These are phyloP conservation scores for Neofusicoccum cordaticola DNA, from an alignment of 2,329 filamentous ascomycete species.

Conservation along the genomic window DNA sequence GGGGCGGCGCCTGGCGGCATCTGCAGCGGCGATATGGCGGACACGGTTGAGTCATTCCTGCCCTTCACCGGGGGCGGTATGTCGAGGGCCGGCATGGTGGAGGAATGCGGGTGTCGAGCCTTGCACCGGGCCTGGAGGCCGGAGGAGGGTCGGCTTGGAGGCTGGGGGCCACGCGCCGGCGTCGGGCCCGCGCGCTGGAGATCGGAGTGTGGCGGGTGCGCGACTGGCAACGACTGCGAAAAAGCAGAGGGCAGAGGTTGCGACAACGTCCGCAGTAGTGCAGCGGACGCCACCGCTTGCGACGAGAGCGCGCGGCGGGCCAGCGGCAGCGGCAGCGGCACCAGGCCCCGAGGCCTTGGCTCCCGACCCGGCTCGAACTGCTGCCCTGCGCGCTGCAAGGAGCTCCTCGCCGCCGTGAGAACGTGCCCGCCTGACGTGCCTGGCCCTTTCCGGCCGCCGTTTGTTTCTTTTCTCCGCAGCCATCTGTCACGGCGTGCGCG, in stretches of 20 bases:
- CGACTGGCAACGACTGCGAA: not conserved
- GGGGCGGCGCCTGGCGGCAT: constrained; percentile 1
- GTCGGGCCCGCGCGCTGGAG: constrained; percentile 9
- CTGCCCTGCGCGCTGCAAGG: not conserved
- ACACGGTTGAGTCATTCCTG: constrained; percentile 17
- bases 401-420: not conserved
- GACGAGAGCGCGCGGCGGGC: not conserved
- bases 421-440: not conserved
- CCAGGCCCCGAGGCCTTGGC: not conserved
- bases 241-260: not conserved
- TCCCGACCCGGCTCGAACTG: not conserved
- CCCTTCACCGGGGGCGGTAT: constrained; percentile 24
- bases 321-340: not conserved
- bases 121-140: not conserved
- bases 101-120: constrained; percentile 14
- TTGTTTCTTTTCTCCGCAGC: constrained; percentile 4
- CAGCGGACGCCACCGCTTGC: not conserved
- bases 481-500: not conserved
- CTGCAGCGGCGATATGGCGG: constrained; percentile 14
- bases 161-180: constrained; percentile 7
- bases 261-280: not conserved
- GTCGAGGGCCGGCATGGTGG: constrained; percentile 36
- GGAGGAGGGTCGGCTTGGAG: not conserved
- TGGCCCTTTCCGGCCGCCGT: not conserved
- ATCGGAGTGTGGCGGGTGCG: not conserved